Percentiles rank a stretch among this genome's conserved stretches.
phyloP scores from a whole-genome alignment of 331 rosid genomes.

The Malus hybrid region DNA sequence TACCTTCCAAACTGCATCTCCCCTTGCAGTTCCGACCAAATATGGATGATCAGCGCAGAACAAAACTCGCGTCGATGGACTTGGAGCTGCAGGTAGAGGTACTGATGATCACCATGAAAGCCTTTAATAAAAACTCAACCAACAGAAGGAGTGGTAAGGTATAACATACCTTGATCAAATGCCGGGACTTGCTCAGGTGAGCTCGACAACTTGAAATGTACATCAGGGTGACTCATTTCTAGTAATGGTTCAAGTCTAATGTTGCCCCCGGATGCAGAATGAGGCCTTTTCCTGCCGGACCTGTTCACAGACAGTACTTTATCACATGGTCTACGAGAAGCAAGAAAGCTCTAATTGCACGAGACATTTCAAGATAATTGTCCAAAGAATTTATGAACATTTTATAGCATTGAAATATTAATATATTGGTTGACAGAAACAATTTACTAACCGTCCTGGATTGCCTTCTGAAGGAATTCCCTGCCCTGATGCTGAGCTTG shows the following conservation, averaged over 20 bases:
- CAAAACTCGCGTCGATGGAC: no score
- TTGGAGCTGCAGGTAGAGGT: no score
- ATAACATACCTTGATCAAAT: conserved; percentile 46
- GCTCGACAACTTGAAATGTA: no score
- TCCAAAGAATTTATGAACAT: not conserved
- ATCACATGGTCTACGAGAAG: conserved; percentile 1
- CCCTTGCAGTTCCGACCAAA: no score
- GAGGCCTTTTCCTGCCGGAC: conserved; percentile 38
- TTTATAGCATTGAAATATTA: not conserved
- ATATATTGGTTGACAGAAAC: not conserved
- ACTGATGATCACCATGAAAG: conserved; percentile 55
- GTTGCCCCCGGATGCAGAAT: conserved; percentile 60
- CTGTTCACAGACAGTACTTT: conserved; percentile 26
- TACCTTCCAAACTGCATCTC: no score
- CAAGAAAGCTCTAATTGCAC: not conserved
- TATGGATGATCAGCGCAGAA: no score
- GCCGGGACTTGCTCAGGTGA: no score
- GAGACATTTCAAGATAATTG: not conserved
- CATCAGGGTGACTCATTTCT: no score
- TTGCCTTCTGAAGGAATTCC: conserved; percentile 33
- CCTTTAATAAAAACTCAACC: conserved; percentile 77
- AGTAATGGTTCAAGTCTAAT: no score
- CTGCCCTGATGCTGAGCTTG: conserved; percentile 57
- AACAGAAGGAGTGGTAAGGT: conserved; percentile 36
- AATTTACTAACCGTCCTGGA: conserved; percentile 40